These are phyloP conservation scores for Tuber aestivum DNA, from an alignment of 495 filamentous ascomycete genomes.

Conservation along the genomic window DNA sequence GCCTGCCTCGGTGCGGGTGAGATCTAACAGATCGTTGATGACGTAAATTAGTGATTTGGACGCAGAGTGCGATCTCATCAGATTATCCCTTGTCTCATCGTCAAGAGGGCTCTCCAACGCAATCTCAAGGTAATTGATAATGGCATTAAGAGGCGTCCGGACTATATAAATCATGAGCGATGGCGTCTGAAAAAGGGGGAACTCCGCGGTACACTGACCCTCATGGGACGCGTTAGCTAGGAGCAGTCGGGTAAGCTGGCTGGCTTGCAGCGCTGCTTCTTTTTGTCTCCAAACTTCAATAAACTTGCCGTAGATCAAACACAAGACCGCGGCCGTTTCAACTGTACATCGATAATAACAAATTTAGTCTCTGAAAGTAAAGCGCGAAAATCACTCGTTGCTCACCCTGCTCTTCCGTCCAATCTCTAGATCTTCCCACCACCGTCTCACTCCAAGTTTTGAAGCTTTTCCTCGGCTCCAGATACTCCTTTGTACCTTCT, in stretches of 20 bases:
- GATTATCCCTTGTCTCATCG: conserved; percentile 76
- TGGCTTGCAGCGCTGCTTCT: conserved; percentile 76
- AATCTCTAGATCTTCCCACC: conserved; percentile 67
- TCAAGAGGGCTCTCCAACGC: conserved; percentile 80
- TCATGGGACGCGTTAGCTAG: conserved; percentile 92
- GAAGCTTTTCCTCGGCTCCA: conserved; percentile 74
- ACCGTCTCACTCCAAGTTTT: conserved; percentile 70
- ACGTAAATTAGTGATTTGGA: conserved; percentile 93
- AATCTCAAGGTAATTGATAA: conserved; percentile 95
- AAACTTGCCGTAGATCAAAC: conserved; percentile 80
- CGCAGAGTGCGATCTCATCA: conserved; percentile 84
- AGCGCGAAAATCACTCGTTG: background rate
- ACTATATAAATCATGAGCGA: conserved; percentile 46
- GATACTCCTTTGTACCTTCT: conserved; percentile 61
- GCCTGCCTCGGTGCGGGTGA: conserved; percentile 85
- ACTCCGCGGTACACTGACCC: conserved; percentile 21
- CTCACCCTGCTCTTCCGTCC: conserved; percentile 59
- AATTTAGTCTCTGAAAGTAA: background rate
- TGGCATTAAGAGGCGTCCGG: conserved; percentile 86
- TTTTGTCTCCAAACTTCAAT: conserved; percentile 86
- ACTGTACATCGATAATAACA: conserved; percentile 42
- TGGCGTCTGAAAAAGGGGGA: background rate
- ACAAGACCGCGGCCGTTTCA: conserved; percentile 83
- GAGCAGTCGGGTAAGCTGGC: conserved; percentile 70
- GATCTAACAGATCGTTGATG: conserved; percentile 89